Conservation (phyloP, 441 rosid species). For the Hura crepitans region DNA sequence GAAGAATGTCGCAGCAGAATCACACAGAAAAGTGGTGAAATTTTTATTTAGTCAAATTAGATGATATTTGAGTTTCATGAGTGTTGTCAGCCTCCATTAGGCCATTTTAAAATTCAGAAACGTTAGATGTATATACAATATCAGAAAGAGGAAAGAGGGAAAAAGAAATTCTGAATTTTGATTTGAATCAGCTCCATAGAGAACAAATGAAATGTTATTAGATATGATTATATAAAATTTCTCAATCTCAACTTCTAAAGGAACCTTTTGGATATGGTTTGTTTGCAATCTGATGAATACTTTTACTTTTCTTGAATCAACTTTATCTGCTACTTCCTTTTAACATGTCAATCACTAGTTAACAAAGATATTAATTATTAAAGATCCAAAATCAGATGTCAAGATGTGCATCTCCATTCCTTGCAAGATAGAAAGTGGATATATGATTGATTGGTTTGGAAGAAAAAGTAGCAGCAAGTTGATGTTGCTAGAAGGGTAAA, state of each 20-base stretch:
- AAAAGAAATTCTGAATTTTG: neutral
- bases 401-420: neutral
- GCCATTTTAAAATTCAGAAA: constrained; percentile 9
- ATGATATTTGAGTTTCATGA: neutral
- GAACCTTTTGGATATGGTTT: neutral
- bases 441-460: neutral
- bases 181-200: neutral
- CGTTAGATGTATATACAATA: constrained; percentile 29
- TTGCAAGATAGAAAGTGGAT: neutral
- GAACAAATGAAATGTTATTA: neutral
- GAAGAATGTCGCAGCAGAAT: constrained; percentile 53
- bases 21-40: constrained; percentile 30
- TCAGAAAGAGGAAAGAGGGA: neutral
- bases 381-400: neutral
- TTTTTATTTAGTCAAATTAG: neutral
- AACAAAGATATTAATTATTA: neutral
- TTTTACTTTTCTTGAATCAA: neutral
- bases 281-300: neutral
- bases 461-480: neutral
- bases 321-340: neutral
- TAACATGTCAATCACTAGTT: too few species aligned
- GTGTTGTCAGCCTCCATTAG: constrained; percentile 13
- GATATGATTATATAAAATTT: neutral
- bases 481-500: neutral
- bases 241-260: neutral